phyloP scores from a whole-genome alignment of 768 basidiomycete genomes.

The Lactifluus rugatus region DNA sequence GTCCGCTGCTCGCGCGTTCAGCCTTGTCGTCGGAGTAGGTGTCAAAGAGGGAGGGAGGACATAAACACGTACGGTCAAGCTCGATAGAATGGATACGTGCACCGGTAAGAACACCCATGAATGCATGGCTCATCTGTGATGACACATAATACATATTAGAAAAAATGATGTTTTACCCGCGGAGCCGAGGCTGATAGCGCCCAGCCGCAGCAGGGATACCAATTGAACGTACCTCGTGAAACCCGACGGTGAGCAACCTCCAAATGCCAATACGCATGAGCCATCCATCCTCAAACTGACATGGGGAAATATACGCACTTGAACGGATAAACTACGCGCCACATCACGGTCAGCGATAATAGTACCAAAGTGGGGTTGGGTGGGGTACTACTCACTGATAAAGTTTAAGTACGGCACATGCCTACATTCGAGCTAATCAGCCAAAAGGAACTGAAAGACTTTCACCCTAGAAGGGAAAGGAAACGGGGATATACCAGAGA shows the following conservation, averaged over 20 bases:
- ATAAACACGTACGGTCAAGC: conserved; percentile 60
- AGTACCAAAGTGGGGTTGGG: neutral
- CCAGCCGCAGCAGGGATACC: neutral
- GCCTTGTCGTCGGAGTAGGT: neutral
- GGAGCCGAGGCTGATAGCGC: neutral
- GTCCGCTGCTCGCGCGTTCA: conserved; percentile 43
- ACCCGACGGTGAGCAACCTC: conserved; percentile 77
- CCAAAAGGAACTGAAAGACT: neutral
- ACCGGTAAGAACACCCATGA: conserved; percentile 72
- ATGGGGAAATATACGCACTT: conserved; percentile 45
- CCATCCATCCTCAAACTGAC: neutral
- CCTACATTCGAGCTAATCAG: conserved; percentile 33
- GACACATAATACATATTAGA: neutral
- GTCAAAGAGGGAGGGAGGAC: conserved; percentile 8
- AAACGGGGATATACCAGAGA: conserved; percentile 53
- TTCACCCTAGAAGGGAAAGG: neutral
- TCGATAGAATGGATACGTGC: conserved; percentile 80
- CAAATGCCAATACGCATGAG: neutral
- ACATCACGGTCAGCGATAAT: neutral
- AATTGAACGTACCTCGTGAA: conserved; percentile 63
- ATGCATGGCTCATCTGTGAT: conserved; percentile 73
- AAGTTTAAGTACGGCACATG: conserved; percentile 65
- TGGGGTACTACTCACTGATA: conserved; percentile 53
- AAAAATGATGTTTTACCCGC: neutral
- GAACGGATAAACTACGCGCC: conserved; percentile 69